A percentile compares a stretch with the other conserved stretches of the same genome.
Conservation (phyloP, 1,284 basidiomycete genomes). For the Rhodofomes roseus region DNA sequence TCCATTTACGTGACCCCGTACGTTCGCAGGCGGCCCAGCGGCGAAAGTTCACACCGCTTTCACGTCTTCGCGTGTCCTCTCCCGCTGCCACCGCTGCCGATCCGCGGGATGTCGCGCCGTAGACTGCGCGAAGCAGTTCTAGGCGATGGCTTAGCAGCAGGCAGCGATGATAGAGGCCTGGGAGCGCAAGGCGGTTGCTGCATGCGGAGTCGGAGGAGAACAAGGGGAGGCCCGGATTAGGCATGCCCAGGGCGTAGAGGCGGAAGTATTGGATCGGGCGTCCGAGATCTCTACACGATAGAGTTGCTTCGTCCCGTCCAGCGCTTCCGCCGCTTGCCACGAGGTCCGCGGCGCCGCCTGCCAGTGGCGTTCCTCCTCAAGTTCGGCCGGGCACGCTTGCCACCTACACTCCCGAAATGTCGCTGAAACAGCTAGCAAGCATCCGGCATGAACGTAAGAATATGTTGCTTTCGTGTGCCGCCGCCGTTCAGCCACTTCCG, state of each 20-base stretch:
- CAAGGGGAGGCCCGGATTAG: too few relatives aligned
- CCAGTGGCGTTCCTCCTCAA: neutral
- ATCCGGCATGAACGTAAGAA: too few relatives aligned
- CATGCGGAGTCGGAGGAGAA: neutral
- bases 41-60: neutral
- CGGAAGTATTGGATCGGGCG: neutral
- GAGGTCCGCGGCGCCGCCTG: neutral
- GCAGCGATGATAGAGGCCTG: neutral
- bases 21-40: neutral
- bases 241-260: too few relatives aligned
- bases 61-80: neutral
- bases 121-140: too few relatives aligned
- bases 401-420: too few relatives aligned
- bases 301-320: neutral
- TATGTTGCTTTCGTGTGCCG: neutral
- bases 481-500: neutral
- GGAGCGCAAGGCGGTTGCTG: neutral
- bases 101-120: neutral
- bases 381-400: too few relatives aligned
- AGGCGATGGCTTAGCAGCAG: neutral
- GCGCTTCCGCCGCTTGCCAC: neutral
- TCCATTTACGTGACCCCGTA: conserved; percentile 1
- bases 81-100: neutral
- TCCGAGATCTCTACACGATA: neutral
- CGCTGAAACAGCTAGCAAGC: too few relatives aligned